Evolutionary conservation across 768 basidiomycete species (phyloP).

Genomic region (Boletus vermiculosoides): DNA sequence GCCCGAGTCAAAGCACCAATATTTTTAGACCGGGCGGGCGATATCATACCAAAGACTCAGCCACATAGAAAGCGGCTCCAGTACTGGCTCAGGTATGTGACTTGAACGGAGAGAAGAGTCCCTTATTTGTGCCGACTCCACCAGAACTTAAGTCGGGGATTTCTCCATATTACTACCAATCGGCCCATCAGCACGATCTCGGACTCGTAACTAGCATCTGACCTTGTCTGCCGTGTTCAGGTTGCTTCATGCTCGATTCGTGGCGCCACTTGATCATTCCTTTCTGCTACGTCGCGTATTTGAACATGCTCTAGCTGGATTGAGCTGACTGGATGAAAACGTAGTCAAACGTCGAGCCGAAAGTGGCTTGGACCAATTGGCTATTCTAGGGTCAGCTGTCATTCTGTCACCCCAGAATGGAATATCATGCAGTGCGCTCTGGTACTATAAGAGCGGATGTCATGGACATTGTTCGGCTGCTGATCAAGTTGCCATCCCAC

Average conservation of each 20-base stretch:
- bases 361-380: neutral
- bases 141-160: neutral
- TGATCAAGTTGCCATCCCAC: constrained; percentile 7
- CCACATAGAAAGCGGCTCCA: too few species aligned
- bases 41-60: neutral
- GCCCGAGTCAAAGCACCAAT: neutral
- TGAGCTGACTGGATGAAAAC: neutral
- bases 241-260: neutral
- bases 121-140: too few species aligned
- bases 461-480: constrained; percentile 10
- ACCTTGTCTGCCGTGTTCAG: neutral
- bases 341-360: neutral
- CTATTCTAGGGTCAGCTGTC: constrained; percentile 16
- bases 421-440: constrained; percentile 18
- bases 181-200: neutral
- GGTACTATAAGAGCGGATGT: constrained; percentile 10
- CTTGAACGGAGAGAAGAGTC: neutral
- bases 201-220: too few species aligned
- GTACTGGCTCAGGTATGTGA: neutral
- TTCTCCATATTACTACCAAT: too few species aligned
- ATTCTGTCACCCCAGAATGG: constrained; percentile 22
- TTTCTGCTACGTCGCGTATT: neutral
- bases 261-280: neutral
- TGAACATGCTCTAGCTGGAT: neutral
- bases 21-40: neutral